Evolutionary conservation across 768 basidiomycete species (phyloP), one percentile per base, ranked within the genome.

Genomic region (Cubamyces sp.): DNA sequence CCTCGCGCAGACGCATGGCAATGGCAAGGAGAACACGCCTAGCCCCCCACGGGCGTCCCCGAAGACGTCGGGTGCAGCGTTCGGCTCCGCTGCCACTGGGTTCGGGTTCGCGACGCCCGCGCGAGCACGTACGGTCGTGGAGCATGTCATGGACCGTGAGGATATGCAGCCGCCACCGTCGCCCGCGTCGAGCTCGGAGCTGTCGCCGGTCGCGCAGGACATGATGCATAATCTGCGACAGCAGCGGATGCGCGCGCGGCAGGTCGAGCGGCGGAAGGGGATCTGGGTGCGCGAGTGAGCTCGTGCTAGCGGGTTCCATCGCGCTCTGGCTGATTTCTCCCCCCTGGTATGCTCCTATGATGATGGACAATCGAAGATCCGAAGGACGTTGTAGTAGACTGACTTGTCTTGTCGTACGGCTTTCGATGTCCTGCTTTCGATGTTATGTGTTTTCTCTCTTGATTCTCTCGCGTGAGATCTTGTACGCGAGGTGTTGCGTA

Each of bases 151-250:
- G n/a, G 49, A 52, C 12, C 57, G 57, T 25, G 57, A 58, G 2
- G 49, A 47, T 14, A 19, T 45, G 30, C 55, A 55, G 28, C 58
- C 70, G 3, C 69, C 67, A 51, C 82, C 86, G 3, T 90, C 88
- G 1, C 88, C 90, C 21, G 82, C 87, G 23, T 86, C 83, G 28
- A 90, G 90, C 2, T 83, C 88, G 11, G 91, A 92, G 64, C 75
- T 92, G 52, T 92, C 90, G 19, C 88, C 88, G 15, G 75, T 86
- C 34, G 86, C 82, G 5, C 81, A 79, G 66, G 80, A 87, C 69
- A 79, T 92, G 68, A 92, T 92, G 90, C 75, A 76, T 59, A 81
- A 87, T 66, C 70, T 87, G 46, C 78, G 90, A 53, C 71, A 74
- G 59, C 75, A 79, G 67, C 71, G 73, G 50, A 61, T 62, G 65